Evolutionary conservation across 1,139 yeast genomes (phyloP).

Genomic region (Kurtzmaniella quercitrusa): DNA sequence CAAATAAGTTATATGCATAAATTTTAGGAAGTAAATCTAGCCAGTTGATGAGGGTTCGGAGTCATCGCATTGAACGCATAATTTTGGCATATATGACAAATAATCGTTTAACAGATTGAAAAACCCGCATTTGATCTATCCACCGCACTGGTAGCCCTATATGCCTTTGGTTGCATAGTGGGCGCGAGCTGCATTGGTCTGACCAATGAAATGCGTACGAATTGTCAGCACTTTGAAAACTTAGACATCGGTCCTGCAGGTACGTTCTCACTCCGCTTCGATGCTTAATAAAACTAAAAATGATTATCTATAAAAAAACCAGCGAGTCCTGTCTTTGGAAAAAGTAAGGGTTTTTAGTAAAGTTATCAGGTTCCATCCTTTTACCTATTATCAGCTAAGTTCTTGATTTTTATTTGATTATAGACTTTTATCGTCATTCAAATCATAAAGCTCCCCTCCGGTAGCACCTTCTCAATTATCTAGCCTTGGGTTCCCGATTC

Average conservation of each 20-base stretch:
- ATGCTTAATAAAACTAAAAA: not conserved
- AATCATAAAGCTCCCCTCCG: not conserved
- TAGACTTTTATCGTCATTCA: not conserved
- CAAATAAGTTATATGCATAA: too few relatives aligned
- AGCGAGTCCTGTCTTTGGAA: not conserved
- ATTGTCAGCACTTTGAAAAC: not conserved
- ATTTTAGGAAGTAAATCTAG: too few relatives aligned
- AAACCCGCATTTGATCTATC: not conserved
- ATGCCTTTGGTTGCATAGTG: not conserved
- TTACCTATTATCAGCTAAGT: too few relatives aligned
- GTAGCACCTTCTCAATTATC: not conserved
- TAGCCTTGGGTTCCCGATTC: not conserved
- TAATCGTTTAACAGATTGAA: too few relatives aligned
- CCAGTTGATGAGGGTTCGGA: too few relatives aligned
- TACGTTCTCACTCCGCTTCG: not conserved
- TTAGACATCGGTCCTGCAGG: not conserved
- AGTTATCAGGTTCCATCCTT: too few relatives aligned
- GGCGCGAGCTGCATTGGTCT: not conserved
- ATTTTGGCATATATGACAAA: too few relatives aligned
- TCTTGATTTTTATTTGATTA: too few relatives aligned
- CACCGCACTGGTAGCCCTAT: not conserved
- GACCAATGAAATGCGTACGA: not conserved
- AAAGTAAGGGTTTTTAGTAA: too few relatives aligned
- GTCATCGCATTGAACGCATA: too few relatives aligned
- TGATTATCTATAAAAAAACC: not conserved